Conservation (phyloP, 768 basidiomycete genomes). For the Suillus discolor region DNA sequence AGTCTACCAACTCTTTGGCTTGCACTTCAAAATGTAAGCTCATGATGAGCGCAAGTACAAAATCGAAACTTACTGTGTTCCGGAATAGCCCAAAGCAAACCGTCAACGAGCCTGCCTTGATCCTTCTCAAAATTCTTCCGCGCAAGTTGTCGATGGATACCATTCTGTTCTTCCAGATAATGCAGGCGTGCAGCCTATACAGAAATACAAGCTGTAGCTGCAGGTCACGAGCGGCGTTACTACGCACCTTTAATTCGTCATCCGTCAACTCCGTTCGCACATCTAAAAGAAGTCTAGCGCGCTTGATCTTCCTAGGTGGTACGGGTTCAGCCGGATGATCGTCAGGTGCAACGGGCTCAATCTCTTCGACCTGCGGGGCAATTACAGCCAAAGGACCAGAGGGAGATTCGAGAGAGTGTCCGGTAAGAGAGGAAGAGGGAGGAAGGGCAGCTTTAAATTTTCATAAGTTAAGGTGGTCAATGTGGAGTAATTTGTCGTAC, state of each 20-base stretch:
- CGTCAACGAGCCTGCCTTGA: slow-evolving; percentile 53
- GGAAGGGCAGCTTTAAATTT: slow-evolving; percentile 10
- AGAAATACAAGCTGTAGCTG: slow-evolving; percentile 3
- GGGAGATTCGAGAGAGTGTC: slow-evolving; percentile 10
- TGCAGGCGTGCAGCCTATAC: slow-evolving; percentile 60
- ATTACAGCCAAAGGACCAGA: neutral
- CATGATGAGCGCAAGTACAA: slow-evolving; percentile 1
- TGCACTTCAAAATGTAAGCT: slow-evolving; percentile 47
- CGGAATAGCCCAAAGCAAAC: slow-evolving; percentile 70
- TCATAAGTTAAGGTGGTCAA: neutral
- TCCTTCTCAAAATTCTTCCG: slow-evolving; percentile 60
- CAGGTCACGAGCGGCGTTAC: neutral
- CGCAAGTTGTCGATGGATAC: slow-evolving; percentile 50
- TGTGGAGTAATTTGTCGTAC: neutral
- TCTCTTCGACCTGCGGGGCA: neutral
- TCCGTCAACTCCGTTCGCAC: slow-evolving; percentile 79
- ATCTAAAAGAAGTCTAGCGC: slow-evolving; percentile 62
- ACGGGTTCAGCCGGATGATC: neutral
- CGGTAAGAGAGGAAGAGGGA: slow-evolving; percentile 8
- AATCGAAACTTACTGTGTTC: slow-evolving; percentile 51
- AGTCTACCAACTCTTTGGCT: slow-evolving; percentile 65
- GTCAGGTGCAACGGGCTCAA: neutral
- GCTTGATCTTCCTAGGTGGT: slow-evolving; percentile 46
- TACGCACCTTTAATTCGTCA: slow-evolving; percentile 70
- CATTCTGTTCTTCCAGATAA: slow-evolving; percentile 66